A percentile compares a stretch with the other conserved stretches of the same genome.
phyloP scores from a whole-genome alignment of 1,284 basidiomycete genomes.

The Malassezia furfur region DNA sequence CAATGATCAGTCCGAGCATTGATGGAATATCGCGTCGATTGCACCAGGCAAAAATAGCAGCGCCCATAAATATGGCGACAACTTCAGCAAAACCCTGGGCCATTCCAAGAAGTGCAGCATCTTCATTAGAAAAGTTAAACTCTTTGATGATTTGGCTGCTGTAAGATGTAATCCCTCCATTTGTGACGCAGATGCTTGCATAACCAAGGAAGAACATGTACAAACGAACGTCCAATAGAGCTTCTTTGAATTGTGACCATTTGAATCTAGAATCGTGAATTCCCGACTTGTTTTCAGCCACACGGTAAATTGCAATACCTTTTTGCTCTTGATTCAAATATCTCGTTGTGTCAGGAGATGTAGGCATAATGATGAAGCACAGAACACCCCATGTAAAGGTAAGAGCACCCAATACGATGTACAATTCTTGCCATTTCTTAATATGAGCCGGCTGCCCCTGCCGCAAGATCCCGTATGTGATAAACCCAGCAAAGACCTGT shows the following conservation, averaged over 20 bases:
- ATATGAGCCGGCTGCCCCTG: constrained; percentile 19
- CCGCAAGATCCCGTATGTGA: constrained; percentile 27
- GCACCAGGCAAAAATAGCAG: no score
- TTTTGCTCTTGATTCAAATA: constrained; percentile 53
- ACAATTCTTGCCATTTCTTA: constrained; percentile 36
- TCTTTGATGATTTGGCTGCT: constrained; percentile 38
- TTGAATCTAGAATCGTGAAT: constrained; percentile 57
- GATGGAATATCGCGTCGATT: no score
- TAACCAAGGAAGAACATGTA: constrained; percentile 34
- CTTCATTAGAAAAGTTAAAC: constrained; percentile 34
- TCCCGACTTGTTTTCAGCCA: constrained; percentile 54
- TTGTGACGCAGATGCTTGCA: constrained; percentile 25
- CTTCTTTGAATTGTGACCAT: constrained; percentile 53
- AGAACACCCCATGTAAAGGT: constrained; percentile 28
- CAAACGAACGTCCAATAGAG: constrained; percentile 51
- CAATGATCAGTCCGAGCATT: no score
- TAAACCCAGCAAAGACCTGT: constrained; percentile 29
- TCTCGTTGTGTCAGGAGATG: constrained; percentile 24
- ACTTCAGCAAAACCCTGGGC: no score
- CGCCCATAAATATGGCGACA: no score
- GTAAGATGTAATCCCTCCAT: constrained; percentile 33
- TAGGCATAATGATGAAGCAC: constrained; percentile 28
- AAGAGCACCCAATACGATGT: constrained; percentile 31
- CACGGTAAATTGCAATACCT: constrained; percentile 54
- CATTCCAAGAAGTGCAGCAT: constrained; percentile 41